Conservation (phyloP, 805 yeast genomes). For the Candida caryicola region DNA sequence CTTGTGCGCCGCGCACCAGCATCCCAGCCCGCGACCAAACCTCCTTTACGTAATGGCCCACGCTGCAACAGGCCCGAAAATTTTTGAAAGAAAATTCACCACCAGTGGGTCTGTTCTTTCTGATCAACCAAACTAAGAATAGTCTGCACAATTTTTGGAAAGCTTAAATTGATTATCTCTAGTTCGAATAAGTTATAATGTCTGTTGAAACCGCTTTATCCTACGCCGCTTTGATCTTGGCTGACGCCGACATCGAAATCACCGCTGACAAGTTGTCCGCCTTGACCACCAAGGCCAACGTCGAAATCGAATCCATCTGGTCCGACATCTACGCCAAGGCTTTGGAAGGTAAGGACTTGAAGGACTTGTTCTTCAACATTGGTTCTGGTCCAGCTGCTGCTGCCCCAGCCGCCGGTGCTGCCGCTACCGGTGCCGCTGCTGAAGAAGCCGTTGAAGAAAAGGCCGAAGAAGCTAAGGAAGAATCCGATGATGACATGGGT, state of each 20-base stretch:
- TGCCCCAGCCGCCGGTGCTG: constrained; percentile 36
- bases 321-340: constrained; percentile 48
- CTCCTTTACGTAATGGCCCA: neutral
- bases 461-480: constrained; percentile 33
- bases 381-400: constrained; percentile 44
- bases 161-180: constrained; percentile 51
- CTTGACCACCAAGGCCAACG: constrained; percentile 41
- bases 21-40: neutral
- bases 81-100: constrained; percentile 6
- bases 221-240: constrained; percentile 50
- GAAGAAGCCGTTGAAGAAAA: constrained; percentile 29
- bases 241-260: constrained; percentile 47
- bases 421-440: constrained; percentile 33
- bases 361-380: constrained; percentile 49
- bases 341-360: constrained; percentile 45
- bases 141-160: constrained; percentile 40
- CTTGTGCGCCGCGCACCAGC: neutral
- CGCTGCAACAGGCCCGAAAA: neutral
- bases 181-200: constrained; percentile 34
- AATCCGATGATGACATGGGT: constrained; percentile 42
- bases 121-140: constrained; percentile 36
- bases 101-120: neutral
- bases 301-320: constrained; percentile 47
- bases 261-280: constrained; percentile 43
- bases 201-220: constrained; percentile 49